Base-by-base conservation (phyloP, 2,329 filamentous ascomycete species). In the Sporothrix pallida region DNA sequence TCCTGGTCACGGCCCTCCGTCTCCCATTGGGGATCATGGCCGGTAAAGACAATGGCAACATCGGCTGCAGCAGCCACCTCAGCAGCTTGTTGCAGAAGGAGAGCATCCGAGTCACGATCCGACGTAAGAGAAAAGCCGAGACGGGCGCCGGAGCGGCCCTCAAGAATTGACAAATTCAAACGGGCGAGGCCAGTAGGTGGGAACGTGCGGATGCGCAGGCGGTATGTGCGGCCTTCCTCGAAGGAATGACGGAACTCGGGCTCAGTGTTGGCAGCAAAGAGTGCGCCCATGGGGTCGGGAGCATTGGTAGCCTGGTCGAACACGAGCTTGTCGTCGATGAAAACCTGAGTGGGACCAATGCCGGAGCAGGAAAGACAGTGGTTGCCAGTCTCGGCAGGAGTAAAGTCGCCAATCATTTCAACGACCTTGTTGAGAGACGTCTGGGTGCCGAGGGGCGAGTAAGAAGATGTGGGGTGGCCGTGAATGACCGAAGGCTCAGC, bases 1-100 rank as follows among this genome's bases (percentile, higher is more conserved):
- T 90, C 88, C 73, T 84, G 88, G 72, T 85, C 83, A 60, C 91
- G 86, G 78, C 93, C 91, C 74, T 92, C 91, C 0, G 91, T 91
- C 80, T 93, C 91, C 1, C 90, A 92, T 78, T 93, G 91, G 90
- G 91, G 93, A 79, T 93, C 91, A 5, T 88, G 88, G 78, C 93
- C 91, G 0, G 93, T 84, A 1, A 91, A 91, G 12, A 92, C 87
- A 68, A 93, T 86, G 1, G 93, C 85, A 7, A 93, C 83, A 2
- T 91, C 91, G 13, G 91, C 88, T 77, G 42, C 37, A 9, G 67
- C 48, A 2, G 67, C 68, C 10, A 50, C 68, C 23, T 46, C 17
- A 60, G 50, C 10, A 5, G 46, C n/a, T 26, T 31, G 13, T 2
- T 17, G 8, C 23, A 60, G 23, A 5, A 60, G 56, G 7, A 26